phyloP scores from a whole-genome alignment of 352 stramenopile species.

The Phytopythium mirpurense region DNA sequence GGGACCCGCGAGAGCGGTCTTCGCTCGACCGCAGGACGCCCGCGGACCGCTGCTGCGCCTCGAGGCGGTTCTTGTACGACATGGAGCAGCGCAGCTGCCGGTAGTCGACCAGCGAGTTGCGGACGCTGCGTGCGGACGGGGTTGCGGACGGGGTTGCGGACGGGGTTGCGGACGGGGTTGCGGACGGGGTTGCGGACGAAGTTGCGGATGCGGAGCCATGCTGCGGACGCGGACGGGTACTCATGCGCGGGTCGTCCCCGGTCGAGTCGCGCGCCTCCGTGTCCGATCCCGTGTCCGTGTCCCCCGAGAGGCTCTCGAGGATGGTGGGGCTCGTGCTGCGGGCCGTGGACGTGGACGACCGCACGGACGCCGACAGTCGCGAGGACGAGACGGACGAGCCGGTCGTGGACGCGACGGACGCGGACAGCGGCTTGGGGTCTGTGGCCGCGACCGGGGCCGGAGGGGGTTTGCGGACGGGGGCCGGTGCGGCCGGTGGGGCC shows the following conservation, averaged over 20 bases:
- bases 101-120: slow-evolving; percentile 64
- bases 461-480: slow-evolving; percentile 7
- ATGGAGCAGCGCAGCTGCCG: slow-evolving; percentile 79
- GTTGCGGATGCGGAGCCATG: too few relatives aligned
- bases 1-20: slow-evolving; percentile 4
- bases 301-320: slow-evolving; percentile 32
- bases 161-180: not conserved
- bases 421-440: slow-evolving; percentile 19
- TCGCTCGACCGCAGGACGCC: slow-evolving; percentile 17
- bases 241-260: not conserved
- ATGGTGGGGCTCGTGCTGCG: slow-evolving; percentile 32
- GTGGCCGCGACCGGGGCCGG: not conserved
- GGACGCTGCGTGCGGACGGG: slow-evolving; percentile 8
- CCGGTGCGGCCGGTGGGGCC: too few relatives aligned
- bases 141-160: slow-evolving; percentile 1
- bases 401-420: slow-evolving; percentile 9
- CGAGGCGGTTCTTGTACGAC: slow-evolving; percentile 81
- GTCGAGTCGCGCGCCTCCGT: slow-evolving; percentile 11
- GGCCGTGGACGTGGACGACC: slow-evolving; percentile 44
- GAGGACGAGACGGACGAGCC: slow-evolving; percentile 36
- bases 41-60: slow-evolving; percentile 16
- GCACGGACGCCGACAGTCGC: slow-evolving; percentile 18
- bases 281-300: slow-evolving; percentile 29
- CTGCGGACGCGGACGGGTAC: not conserved
- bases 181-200: not conserved